Percentiles rank a stretch among this genome's conserved stretches.
Conservation (phyloP, 2,329 filamentous ascomycete genomes). For the Diaporthe sp. region DNA sequence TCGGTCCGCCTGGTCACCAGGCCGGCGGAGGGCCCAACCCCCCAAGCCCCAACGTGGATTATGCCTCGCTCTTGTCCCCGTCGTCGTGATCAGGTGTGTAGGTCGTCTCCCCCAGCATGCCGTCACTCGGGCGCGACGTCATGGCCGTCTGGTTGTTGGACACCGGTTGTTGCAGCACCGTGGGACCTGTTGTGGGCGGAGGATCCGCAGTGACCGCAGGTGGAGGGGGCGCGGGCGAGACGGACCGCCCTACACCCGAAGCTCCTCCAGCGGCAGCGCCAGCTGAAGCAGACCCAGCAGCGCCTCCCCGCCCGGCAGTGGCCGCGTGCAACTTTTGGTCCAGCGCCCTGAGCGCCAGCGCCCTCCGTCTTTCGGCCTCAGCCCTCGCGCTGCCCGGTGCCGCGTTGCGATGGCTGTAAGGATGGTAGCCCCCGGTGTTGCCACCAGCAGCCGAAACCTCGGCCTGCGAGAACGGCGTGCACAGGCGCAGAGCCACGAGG, state of each 20-base stretch:
- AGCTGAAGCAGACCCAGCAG: neutral
- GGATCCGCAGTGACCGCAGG: constrained; percentile 52
- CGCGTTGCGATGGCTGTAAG: constrained; percentile 68
- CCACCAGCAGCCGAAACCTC: constrained; percentile 78
- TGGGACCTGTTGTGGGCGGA: constrained; percentile 63
- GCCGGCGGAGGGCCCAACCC: neutral
- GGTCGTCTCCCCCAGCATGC: constrained; percentile 77
- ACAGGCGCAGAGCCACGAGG: constrained; percentile 82
- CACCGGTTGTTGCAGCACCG: constrained; percentile 70
- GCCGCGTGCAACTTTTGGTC: constrained; percentile 94
- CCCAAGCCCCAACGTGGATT: neutral
- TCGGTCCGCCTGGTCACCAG: neutral
- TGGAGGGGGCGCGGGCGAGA: constrained; percentile 54
- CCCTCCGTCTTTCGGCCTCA: constrained; percentile 90
- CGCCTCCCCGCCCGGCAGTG: constrained; percentile 58
- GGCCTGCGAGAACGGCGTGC: constrained; percentile 86
- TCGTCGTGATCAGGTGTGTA: constrained; percentile 76
- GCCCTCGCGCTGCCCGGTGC: constrained; percentile 81
- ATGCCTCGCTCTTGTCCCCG: constrained; percentile 46
- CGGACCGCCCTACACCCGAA: constrained; percentile 15
- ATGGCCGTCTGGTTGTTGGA: constrained; percentile 70
- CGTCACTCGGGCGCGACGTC: constrained; percentile 64
- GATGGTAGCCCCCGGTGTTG: constrained; percentile 46
- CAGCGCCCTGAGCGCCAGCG: constrained; percentile 89
- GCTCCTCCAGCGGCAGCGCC: constrained; percentile 10